phyloP scores from a whole-genome alignment of 2,329 filamentous ascomycete species.

The Scytalidium lignicola region DNA sequence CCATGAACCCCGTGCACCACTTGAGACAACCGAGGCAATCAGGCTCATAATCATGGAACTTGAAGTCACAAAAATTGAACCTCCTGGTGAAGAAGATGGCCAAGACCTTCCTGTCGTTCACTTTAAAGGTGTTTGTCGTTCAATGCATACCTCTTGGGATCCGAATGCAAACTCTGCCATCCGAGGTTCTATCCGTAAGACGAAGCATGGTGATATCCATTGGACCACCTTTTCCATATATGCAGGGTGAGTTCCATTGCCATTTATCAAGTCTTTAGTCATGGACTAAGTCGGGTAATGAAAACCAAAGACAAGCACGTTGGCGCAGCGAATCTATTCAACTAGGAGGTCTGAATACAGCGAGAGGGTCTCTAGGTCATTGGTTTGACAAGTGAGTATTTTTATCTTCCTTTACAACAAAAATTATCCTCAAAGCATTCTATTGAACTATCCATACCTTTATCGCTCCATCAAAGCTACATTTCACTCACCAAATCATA shows the following conservation, averaged over 20 bases:
- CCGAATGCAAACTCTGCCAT: slow-evolving; percentile 64
- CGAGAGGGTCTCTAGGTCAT: slow-evolving; percentile 64
- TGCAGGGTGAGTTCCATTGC: slow-evolving; percentile 33
- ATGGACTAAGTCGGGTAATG: slow-evolving; percentile 11
- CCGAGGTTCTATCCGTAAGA: slow-evolving; percentile 60
- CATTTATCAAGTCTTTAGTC: too few relatives aligned
- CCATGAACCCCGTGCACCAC: slow-evolving; percentile 43
- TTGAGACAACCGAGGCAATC: slow-evolving; percentile 61
- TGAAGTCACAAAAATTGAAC: slow-evolving; percentile 54
- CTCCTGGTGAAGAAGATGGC: slow-evolving; percentile 52
- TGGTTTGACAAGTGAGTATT: slow-evolving; percentile 68
- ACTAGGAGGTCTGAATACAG: slow-evolving; percentile 60
- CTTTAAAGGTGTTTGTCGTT: slow-evolving; percentile 58
- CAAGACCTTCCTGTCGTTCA: slow-evolving; percentile 59
- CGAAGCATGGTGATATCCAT: slow-evolving; percentile 63
- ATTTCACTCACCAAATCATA: slow-evolving; percentile 20
- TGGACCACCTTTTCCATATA: slow-evolving; percentile 69
- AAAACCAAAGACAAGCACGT: slow-evolving; percentile 58
- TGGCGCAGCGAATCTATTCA: slow-evolving; percentile 78
- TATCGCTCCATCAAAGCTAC: too few relatives aligned
- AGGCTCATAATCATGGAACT: slow-evolving; percentile 67
- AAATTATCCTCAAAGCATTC: neutral
- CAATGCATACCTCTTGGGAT: slow-evolving; percentile 60
- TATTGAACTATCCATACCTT: too few relatives aligned
- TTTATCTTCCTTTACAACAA: slow-evolving; percentile 1